A percentile compares a stretch with the other conserved stretches of the same genome.
Evolutionary conservation across 495 filamentous ascomycete species (phyloP).

Genomic region (Paragyromitra xinjiangensis): DNA sequence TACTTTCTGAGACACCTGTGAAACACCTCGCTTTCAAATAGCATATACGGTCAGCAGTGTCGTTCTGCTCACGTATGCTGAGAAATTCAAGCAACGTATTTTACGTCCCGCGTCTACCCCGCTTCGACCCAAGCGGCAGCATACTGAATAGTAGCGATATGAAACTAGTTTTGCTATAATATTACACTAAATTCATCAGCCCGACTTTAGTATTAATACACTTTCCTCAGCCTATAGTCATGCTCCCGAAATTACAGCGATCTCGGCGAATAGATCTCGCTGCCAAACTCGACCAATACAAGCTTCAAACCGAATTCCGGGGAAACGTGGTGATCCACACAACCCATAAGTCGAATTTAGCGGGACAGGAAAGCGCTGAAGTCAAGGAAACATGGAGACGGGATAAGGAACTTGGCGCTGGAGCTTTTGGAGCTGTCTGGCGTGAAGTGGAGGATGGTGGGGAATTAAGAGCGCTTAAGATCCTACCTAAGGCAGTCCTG

Average conservation of each 20-base stretch:
- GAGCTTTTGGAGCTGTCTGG: background rate
- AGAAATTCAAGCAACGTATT: too few species aligned
- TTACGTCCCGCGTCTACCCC: too few species aligned
- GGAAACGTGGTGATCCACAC: background rate
- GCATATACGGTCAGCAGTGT: too few species aligned
- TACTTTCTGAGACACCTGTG: too few species aligned
- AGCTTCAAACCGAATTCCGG: background rate
- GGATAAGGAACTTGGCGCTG: background rate
- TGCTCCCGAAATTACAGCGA: background rate
- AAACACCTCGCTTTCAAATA: too few species aligned
- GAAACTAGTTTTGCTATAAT: too few species aligned
- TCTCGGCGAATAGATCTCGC: background rate
- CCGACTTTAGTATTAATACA: too few species aligned
- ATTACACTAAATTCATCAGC: too few species aligned
- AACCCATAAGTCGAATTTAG: background rate
- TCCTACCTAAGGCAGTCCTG: background rate
- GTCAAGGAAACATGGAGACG: background rate
- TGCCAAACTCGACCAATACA: background rate
- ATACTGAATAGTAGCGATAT: too few species aligned
- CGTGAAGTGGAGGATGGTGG: background rate
- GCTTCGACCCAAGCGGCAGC: too few species aligned
- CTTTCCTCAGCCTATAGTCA: too few species aligned
- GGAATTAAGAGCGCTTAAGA: background rate
- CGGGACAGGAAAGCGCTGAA: background rate
- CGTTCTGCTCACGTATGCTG: too few species aligned